Conservation (phyloP, 2,329 filamentous ascomycete genomes). For the Blastomyces gilchristii region DNA sequence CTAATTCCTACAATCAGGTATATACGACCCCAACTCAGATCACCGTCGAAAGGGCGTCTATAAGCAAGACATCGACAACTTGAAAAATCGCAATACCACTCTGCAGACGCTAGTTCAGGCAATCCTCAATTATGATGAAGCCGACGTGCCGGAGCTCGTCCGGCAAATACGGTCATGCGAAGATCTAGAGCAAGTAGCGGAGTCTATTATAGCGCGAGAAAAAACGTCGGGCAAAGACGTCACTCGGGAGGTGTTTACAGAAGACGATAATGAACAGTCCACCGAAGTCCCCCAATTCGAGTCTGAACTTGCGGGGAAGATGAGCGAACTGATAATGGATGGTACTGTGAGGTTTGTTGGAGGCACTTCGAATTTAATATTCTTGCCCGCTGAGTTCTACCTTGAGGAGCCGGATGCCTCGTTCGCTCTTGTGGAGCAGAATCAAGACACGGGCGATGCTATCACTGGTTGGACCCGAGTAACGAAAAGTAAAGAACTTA, state of each 20-base stretch:
- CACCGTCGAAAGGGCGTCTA: conserved; percentile 95
- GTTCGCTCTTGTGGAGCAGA: conserved; percentile 36
- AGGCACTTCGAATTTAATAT: conserved; percentile 87
- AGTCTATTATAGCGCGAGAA: conserved; percentile 47
- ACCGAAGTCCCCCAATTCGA: conserved; percentile 47
- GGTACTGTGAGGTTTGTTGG: conserved; percentile 85
- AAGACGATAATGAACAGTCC: conserved; percentile 34
- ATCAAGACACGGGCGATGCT: conserved; percentile 52
- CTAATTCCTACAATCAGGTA: conserved; percentile 41
- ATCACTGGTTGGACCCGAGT: conserved; percentile 81
- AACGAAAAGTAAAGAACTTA: conserved; percentile 65
- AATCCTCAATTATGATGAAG: conserved; percentile 81
- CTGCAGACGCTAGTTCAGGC: conserved; percentile 88
- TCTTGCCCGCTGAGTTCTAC: conserved; percentile 49
- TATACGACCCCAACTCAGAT: conserved; percentile 94
- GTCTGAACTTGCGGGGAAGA: conserved; percentile 76
- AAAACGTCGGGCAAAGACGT: conserved; percentile 33
- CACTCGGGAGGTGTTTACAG: conserved; percentile 24
- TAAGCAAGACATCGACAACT: conserved; percentile 79
- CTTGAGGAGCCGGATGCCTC: conserved; percentile 30
- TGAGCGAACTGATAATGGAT: conserved; percentile 82
- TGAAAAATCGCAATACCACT: conserved; percentile 78
- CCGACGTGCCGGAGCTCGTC: conserved; percentile 73
- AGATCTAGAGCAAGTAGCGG: conserved; percentile 54
- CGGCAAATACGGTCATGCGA: conserved; percentile 80